A percentile compares a stretch with the other conserved stretches of the same genome.
Evolutionary conservation across 2,329 filamentous ascomycete genomes (phyloP).

Genomic region (Claviceps sp.): DNA sequence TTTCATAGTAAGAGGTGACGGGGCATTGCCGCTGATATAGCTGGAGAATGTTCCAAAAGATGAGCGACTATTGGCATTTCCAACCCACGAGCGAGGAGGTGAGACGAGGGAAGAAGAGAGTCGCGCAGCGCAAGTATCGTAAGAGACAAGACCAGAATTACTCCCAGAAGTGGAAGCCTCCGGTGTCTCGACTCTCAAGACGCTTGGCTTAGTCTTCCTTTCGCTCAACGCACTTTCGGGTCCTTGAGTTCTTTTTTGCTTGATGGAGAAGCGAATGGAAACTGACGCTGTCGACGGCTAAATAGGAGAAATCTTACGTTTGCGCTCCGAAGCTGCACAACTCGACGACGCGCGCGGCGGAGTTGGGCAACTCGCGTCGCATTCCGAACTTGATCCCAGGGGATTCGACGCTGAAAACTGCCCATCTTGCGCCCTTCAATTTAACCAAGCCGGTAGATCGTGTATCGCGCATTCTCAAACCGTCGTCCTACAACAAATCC

Average conservation of each 20-base stretch:
- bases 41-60: neutral
- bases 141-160: neutral
- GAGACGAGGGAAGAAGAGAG: neutral
- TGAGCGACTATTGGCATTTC: neutral
- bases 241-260: neutral
- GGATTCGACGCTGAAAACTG: neutral
- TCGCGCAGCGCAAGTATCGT: neutral
- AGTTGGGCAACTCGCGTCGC: neutral
- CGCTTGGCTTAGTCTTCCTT: too few relatives aligned
- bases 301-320: neutral
- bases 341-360: neutral
- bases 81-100: neutral
- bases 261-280: neutral
- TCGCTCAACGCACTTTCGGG: too few relatives aligned
- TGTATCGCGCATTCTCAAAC: too few relatives aligned
- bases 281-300: neutral
- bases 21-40: neutral
- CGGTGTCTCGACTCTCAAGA: too few relatives aligned
- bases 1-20: neutral
- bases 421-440: neutral
- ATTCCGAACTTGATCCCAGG: neutral
- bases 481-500: neutral
- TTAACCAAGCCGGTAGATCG: neutral
- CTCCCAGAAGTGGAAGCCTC: too few relatives aligned
- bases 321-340: neutral